Conservation (phyloP, 306 rosid species). For the Aeschynomene evenia region DNA sequence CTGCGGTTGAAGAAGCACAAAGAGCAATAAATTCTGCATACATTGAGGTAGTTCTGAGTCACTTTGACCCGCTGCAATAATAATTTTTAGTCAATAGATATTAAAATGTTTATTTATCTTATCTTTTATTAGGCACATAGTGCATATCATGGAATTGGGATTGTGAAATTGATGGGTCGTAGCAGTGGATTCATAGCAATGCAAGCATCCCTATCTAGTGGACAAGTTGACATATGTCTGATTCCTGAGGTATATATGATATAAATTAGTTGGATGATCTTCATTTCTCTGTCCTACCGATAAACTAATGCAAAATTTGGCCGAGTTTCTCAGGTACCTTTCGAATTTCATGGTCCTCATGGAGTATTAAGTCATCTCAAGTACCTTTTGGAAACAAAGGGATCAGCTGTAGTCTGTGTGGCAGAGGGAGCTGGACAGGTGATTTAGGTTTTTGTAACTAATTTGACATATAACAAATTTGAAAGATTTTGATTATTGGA, state of each 20-base stretch:
- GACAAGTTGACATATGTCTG: slow-evolving; percentile 92
- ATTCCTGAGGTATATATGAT: slow-evolving; percentile 81
- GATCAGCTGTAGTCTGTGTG: slow-evolving; percentile 89
- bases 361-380: slow-evolving; percentile 86
- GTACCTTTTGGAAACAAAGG: slow-evolving; percentile 83
- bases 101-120: slow-evolving; percentile 27
- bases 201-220: slow-evolving; percentile 96
- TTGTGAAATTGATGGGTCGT: slow-evolving; percentile 99
- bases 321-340: slow-evolving; percentile 61
- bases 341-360: slow-evolving; percentile 80
- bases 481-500: neutral
- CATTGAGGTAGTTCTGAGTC: slow-evolving; percentile 65
- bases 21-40: slow-evolving; percentile 97
- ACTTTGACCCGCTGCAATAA: slow-evolving; percentile 2
- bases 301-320: slow-evolving; percentile 25
- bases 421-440: slow-evolving; percentile 99
- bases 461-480: neutral
- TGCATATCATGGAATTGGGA: slow-evolving; percentile 94
- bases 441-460: slow-evolving; percentile 19
- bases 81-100: neutral
- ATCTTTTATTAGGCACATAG: slow-evolving; percentile 82
- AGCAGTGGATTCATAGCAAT: slow-evolving; percentile 98
- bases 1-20: slow-evolving; percentile 99
- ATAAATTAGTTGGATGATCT: slow-evolving; percentile 5
- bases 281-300: slow-evolving; percentile 9